Evolutionary conservation across 306 rosid genomes (phyloP).

Genomic region (Citrullus colocynthis): DNA sequence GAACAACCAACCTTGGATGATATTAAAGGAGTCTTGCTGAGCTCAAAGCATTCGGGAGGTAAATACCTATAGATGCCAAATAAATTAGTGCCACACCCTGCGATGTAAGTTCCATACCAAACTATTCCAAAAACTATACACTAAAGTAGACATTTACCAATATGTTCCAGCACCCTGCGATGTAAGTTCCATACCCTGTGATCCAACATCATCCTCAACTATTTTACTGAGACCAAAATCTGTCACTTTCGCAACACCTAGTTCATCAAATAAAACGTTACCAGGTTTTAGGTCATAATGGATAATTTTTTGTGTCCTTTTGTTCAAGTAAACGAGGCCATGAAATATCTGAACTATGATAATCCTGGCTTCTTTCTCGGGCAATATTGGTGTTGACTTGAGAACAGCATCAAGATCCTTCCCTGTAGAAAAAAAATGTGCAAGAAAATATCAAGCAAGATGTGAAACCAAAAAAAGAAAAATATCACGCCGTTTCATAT

Average conservation of each 20-base stretch:
- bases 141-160: slow-evolving; percentile 51
- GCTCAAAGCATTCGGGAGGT: slow-evolving; percentile 98
- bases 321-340: slow-evolving; percentile 90
- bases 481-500: background rate
- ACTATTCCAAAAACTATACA: background rate
- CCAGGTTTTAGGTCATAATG: slow-evolving; percentile 99
- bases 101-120: no score
- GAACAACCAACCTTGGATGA: slow-evolving; percentile 70
- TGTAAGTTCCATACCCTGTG: slow-evolving; percentile 99
- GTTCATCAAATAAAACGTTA: slow-evolving; percentile 90
- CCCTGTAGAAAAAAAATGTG: slow-evolving; percentile 33
- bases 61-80: slow-evolving; percentile 53
- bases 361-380: slow-evolving; percentile 92
- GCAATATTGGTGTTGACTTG: slow-evolving; percentile 79
- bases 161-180: slow-evolving; percentile 99
- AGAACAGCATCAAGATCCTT: slow-evolving; percentile 97
- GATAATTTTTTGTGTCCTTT: slow-evolving; percentile 79
- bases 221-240: slow-evolving; percentile 99
- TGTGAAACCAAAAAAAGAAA: background rate
- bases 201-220: slow-evolving; percentile 94
- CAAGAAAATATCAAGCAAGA: background rate
- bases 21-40: slow-evolving; percentile 77
- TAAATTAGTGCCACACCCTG: background rate
- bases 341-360: slow-evolving; percentile 84
- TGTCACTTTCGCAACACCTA: slow-evolving; percentile 92